Evolutionary conservation across 768 basidiomycete genomes (phyloP).

Genomic region (Tulasnella sp.): DNA sequence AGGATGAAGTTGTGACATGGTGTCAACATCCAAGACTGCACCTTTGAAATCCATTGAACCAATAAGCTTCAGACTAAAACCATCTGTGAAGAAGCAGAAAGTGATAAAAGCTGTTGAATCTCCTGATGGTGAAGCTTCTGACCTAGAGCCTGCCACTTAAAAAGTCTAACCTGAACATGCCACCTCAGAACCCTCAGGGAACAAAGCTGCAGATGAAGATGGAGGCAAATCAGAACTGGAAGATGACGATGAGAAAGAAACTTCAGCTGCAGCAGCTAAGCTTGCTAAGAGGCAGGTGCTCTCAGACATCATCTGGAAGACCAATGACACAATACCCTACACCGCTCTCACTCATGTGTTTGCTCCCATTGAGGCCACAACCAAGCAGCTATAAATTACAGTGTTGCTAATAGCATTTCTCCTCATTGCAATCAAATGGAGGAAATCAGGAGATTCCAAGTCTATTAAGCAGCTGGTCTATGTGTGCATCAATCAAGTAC

Average conservation of each 20-base stretch:
- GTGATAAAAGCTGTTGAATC: slow-evolving; percentile 23
- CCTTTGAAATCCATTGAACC: slow-evolving; percentile 4
- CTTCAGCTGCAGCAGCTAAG: slow-evolving; percentile 9
- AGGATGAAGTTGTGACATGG: no score
- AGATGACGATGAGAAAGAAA: slow-evolving; percentile 12
- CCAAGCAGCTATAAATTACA: slow-evolving; percentile 89
- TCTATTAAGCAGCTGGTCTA: slow-evolving; percentile 84
- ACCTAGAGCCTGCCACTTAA: slow-evolving; percentile 29
- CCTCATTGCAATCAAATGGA: slow-evolving; percentile 77
- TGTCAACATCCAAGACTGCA: slow-evolving; percentile 18
- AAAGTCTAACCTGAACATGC: background rate
- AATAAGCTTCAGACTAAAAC: slow-evolving; percentile 23
- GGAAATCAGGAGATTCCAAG: slow-evolving; percentile 58
- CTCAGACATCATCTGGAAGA: slow-evolving; percentile 40
- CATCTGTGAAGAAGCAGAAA: slow-evolving; percentile 37
- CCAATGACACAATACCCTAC: slow-evolving; percentile 80
- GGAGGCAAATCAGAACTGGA: slow-evolving; percentile 41
- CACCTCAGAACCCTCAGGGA: slow-evolving; percentile 27
- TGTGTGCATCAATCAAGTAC: slow-evolving; percentile 89
- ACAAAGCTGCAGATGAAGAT: slow-evolving; percentile 29
- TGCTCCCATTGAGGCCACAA: slow-evolving; percentile 81
- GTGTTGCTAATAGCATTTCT: slow-evolving; percentile 81
- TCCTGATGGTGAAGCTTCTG: slow-evolving; percentile 34
- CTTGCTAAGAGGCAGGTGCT: slow-evolving; percentile 18
- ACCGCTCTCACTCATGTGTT: slow-evolving; percentile 85